phyloP scores from a whole-genome alignment of 257 asterid genomes.

The Rubia yunnanensis region DNA sequence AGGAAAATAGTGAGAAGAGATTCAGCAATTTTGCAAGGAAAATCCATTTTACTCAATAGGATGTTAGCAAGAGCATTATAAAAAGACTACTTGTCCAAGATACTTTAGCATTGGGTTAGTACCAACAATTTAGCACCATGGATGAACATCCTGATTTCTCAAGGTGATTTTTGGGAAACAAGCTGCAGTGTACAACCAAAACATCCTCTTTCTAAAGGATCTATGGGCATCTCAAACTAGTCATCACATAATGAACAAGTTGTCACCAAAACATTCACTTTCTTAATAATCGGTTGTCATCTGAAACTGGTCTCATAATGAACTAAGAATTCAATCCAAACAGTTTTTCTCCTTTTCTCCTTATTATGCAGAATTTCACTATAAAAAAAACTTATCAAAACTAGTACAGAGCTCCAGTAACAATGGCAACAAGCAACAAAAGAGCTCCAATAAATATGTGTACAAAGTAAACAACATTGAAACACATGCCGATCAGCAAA shows the following conservation, averaged over 20 bases:
- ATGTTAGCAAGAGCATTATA: neutral
- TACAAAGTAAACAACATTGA: too few relatives aligned
- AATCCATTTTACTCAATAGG: too few relatives aligned
- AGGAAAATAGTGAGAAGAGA: neutral
- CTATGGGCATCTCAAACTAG: neutral
- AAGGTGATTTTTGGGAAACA: neutral
- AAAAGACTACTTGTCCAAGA: neutral
- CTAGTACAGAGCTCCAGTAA: too few relatives aligned
- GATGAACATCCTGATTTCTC: neutral
- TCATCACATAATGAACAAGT: neutral
- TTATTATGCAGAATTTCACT: neutral
- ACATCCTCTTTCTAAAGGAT: neutral
- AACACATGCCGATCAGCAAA: too few relatives aligned
- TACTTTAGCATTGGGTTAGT: neutral
- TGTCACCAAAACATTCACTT: neutral
- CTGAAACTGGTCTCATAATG: neutral
- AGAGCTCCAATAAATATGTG: too few relatives aligned
- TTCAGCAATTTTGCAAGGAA: too few relatives aligned
- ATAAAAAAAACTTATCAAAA: too few relatives aligned
- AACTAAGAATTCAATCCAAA: too few relatives aligned
- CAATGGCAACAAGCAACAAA: too few relatives aligned
- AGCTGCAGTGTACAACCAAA: neutral
- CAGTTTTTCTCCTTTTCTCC: too few relatives aligned
- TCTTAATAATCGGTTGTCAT: neutral
- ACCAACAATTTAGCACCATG: too few relatives aligned